phyloP scores from a whole-genome alignment of 805 yeast species.

The Pachysolen tannophilus region DNA sequence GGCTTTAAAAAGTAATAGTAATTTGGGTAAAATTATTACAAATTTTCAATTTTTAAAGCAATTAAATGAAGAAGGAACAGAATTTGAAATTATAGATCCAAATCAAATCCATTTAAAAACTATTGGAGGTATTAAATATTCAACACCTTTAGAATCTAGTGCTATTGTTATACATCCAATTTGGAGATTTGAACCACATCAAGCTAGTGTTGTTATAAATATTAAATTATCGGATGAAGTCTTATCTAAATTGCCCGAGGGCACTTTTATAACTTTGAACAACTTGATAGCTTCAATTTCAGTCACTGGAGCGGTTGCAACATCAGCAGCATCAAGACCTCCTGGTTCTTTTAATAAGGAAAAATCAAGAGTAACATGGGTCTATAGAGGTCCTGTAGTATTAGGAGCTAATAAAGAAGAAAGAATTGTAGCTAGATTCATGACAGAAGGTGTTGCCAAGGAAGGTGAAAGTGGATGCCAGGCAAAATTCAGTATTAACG shows the following conservation, averaged over 20 bases:
- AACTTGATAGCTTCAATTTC: conserved; percentile 57
- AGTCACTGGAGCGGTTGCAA: conserved; percentile 51
- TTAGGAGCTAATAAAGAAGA: conserved; percentile 41
- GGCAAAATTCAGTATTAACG: conserved; percentile 47
- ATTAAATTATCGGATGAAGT: conserved; percentile 47
- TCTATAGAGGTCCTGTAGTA: conserved; percentile 28
- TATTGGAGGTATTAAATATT: conserved; percentile 76
- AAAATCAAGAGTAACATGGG: conserved; percentile 82
- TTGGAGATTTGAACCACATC: conserved; percentile 84
- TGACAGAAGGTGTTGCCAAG: conserved; percentile 62
- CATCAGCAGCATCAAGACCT: conserved; percentile 83
- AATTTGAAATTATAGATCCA: conserved; percentile 38
- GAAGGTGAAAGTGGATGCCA: conserved; percentile 74
- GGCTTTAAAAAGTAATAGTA: conserved; percentile 31
- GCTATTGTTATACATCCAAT: conserved; percentile 74
- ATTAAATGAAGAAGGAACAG: conserved; percentile 18
- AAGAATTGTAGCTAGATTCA: conserved; percentile 77
- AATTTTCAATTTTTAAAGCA: conserved; percentile 49
- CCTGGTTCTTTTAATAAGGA: conserved; percentile 87
- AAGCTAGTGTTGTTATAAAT: conserved; percentile 77
- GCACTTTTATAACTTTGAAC: conserved; percentile 37
- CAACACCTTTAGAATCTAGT: conserved; percentile 32
- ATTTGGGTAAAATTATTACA: conserved; percentile 37
- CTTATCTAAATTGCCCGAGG: conserved; percentile 24
- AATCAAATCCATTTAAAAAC: conserved; percentile 52